Evolutionary conservation across 805 yeast species (phyloP).

Genomic region (Trichomonascus vanleenenianus): DNA sequence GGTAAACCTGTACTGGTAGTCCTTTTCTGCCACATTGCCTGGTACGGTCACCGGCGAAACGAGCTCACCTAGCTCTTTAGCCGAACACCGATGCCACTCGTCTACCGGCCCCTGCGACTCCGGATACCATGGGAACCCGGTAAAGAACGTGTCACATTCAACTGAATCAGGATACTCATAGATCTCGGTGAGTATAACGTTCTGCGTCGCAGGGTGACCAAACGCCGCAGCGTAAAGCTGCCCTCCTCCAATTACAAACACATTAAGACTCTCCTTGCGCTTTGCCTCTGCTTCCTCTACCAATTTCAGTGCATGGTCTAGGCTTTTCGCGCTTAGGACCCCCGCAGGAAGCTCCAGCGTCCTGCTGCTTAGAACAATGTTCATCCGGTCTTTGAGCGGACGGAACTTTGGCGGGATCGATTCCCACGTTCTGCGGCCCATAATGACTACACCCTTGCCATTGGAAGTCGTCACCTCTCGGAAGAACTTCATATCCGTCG

Average conservation of each 20-base stretch:
- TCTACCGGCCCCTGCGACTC: slow-evolving; percentile 4
- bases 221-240: slow-evolving; percentile 64
- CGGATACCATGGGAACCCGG: slow-evolving; percentile 10
- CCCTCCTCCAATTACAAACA: slow-evolving; percentile 90
- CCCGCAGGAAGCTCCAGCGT: slow-evolving; percentile 15
- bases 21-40: slow-evolving; percentile 35
- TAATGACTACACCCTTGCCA: slow-evolving; percentile 49
- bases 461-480: slow-evolving; percentile 54
- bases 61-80: slow-evolving; percentile 32
- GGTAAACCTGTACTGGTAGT: slow-evolving; percentile 50
- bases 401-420: slow-evolving; percentile 79
- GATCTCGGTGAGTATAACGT: slow-evolving; percentile 66
- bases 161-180: slow-evolving; percentile 29
- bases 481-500: slow-evolving; percentile 81
- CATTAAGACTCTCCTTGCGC: slow-evolving; percentile 33
- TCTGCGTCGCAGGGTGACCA: slow-evolving; percentile 37
- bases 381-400: slow-evolving; percentile 69
- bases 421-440: slow-evolving; percentile 97
- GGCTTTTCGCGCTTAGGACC: slow-evolving; percentile 34
- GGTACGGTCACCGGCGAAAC: slow-evolving; percentile 29
- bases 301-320: slow-evolving; percentile 35
- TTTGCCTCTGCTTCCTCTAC: slow-evolving; percentile 8
- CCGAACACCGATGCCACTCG: slow-evolving; percentile 28
- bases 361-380: slow-evolving; percentile 63
- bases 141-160: slow-evolving; percentile 66